Evolutionary conservation across 345 rosid species (phyloP).

Genomic region (Kandelia obovata): DNA sequence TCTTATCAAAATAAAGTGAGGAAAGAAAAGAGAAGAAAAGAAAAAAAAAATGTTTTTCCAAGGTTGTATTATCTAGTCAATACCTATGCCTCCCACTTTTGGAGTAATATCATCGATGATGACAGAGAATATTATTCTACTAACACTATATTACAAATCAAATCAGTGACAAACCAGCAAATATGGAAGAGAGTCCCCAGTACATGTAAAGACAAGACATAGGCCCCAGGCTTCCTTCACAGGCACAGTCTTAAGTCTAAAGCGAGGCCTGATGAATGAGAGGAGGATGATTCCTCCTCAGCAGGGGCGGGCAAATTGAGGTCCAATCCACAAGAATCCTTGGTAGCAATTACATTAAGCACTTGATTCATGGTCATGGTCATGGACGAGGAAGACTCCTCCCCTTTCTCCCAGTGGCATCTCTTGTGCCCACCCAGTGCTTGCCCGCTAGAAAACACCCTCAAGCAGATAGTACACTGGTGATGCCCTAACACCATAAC

Average conservation of each 20-base stretch:
- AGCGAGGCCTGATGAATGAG: constrained; percentile 36
- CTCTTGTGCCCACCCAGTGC: constrained; percentile 96
- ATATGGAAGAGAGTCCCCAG: not conserved
- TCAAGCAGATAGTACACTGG: constrained; percentile 57
- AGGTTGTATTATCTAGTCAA: not conserved
- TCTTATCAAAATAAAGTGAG: not conserved
- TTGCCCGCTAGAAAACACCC: constrained; percentile 69
- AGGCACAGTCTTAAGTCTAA: constrained; percentile 78
- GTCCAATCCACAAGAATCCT: constrained; percentile 39
- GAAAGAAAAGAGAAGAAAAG: too few relatives aligned
- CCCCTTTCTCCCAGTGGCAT: constrained; percentile 93
- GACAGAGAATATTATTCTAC: constrained; percentile 1
- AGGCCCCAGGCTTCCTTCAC: constrained; percentile 16
- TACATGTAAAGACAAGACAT: not conserved
- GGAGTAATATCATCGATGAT: not conserved
- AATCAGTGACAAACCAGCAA: not conserved
- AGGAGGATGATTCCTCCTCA: constrained; percentile 39
- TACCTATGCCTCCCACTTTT: constrained; percentile 4
- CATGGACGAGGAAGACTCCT: constrained; percentile 21
- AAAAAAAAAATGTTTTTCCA: not conserved
- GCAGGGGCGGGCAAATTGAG: constrained; percentile 60
- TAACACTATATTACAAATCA: constrained; percentile 24
- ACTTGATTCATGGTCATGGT: not conserved
- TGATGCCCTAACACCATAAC: constrained; percentile 10
- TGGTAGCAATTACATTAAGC: constrained; percentile 10